Evolutionary conservation across 192 early-diverging fungal genomes (phyloP).

Genomic region (Rhizoclosmatium sp.): DNA sequence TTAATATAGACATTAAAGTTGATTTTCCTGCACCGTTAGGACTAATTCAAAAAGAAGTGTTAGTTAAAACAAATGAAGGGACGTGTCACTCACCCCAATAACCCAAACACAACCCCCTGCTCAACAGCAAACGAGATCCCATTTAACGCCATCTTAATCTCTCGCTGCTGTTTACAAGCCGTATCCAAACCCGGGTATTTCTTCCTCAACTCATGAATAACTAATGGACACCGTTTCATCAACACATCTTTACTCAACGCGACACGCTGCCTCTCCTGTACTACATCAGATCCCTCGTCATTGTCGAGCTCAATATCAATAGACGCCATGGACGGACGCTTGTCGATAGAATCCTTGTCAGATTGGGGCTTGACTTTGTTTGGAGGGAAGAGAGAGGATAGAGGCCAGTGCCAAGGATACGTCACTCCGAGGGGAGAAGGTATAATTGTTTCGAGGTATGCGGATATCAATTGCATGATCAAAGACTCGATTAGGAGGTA

Average conservation of each 20-base stretch:
- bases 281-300: conserved; percentile 58
- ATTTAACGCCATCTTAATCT: conserved; percentile 45
- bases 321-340: not conserved
- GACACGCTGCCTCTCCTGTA: conserved; percentile 52
- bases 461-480: conserved; percentile 48
- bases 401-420: conserved; percentile 1
- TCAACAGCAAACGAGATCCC: conserved; percentile 62
- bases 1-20: conserved; percentile 75
- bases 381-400: not conserved
- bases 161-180: conserved; percentile 60
- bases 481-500: conserved; percentile 41
- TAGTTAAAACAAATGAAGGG: not conserved
- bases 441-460: conserved; percentile 48
- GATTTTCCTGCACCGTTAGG: conserved; percentile 69
- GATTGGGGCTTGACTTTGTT: not conserved
- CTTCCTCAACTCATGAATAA: conserved; percentile 48
- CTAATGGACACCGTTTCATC: not conserved
- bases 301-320: conserved; percentile 42
- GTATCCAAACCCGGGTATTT: conserved; percentile 13
- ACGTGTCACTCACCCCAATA: conserved; percentile 53
- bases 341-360: not conserved
- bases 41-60: not conserved
- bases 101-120: conserved; percentile 67
- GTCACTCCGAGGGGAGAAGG: not conserved
- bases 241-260: conserved; percentile 20